Evolutionary conservation across 768 basidiomycete genomes (phyloP), one percentile per base, ranked within the genome.

Genomic region (Podaxis sp.): DNA sequence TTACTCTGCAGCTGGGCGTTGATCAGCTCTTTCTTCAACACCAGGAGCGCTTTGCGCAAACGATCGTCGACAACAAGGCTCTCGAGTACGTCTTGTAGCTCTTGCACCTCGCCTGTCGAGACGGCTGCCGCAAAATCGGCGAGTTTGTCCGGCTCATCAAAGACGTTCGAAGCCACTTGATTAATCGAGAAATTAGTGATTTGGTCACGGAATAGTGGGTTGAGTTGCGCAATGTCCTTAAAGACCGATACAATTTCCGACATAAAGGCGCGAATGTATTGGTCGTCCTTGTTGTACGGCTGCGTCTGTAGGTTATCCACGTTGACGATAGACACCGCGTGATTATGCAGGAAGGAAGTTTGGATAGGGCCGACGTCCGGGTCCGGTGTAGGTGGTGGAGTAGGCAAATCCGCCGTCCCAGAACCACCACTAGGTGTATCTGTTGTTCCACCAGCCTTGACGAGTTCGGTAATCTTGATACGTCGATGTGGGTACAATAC

Each of bases 111-210:
- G n/a, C 95, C 96, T 0, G 90, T 89, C 0, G 91, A 95, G 0
- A 98, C 95, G 0, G 96, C 96, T 0, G 97, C 97, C 0, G 96
- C 95, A 66, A 99, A 96, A 72, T 99, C 97, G 0, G 96, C 96
- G 26, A 98, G 87, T 72, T 95, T 95, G 74, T 97, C 95, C 0
- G 96, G 96, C 70, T 98, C 96, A 70, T 98, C 95, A 68, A 99
- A 98, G 60, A 97, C 91, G 75, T 95, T 97, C 8, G 90, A 84
- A 1, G 95, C 90, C 60, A 93, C 86, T 72, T 96, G 94, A 72
- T 91, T 90, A 75, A 96, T 95, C 15, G 91, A 91, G 75, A 97
- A 97, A 73, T 94, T 95, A 65, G 95, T 95, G 67, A 98, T 96
- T 72, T 98, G 96, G 78, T 98, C 96, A 48, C 96, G 91, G 88